Conservation (phyloP, 495 filamentous ascomycete genomes). For the Durotheca rogersii region DNA sequence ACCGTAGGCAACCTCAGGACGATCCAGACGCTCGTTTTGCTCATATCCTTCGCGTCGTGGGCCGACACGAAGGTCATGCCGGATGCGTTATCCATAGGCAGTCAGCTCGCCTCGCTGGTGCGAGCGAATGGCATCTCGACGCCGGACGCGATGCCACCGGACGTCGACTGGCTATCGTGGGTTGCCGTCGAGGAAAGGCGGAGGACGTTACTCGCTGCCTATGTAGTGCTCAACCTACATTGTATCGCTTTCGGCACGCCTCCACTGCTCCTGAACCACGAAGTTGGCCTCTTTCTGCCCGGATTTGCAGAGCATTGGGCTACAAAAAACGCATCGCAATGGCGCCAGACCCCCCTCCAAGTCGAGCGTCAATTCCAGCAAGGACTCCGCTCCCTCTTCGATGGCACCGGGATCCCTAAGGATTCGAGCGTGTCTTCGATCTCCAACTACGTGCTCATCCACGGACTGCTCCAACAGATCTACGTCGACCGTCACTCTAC, state of each 20-base stretch:
- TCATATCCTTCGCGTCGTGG: constrained; percentile 57
- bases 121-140: constrained; percentile 50
- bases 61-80: constrained; percentile 51
- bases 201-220: constrained; percentile 55
- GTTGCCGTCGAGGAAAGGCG: constrained; percentile 49
- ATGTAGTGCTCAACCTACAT: constrained; percentile 57
- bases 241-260: constrained; percentile 58
- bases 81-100: constrained; percentile 53
- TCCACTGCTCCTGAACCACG: constrained; percentile 52
- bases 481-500: constrained; percentile 46
- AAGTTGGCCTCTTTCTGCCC: constrained; percentile 53
- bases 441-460: constrained; percentile 56
- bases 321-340: constrained; percentile 47
- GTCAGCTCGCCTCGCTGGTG: constrained; percentile 52
- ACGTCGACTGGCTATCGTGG: constrained; percentile 54
- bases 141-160: constrained; percentile 24
- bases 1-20: constrained; percentile 40
- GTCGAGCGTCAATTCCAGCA: constrained; percentile 46
- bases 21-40: constrained; percentile 50
- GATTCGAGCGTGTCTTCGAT: constrained; percentile 47
- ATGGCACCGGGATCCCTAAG: constrained; percentile 28
- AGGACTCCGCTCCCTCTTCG: constrained; percentile 50
- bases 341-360: constrained; percentile 41
- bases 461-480: constrained; percentile 56
- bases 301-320: constrained; percentile 55